Evolutionary conservation across 1,139 yeast species (phyloP).

Genomic region (Pichia sp.): DNA sequence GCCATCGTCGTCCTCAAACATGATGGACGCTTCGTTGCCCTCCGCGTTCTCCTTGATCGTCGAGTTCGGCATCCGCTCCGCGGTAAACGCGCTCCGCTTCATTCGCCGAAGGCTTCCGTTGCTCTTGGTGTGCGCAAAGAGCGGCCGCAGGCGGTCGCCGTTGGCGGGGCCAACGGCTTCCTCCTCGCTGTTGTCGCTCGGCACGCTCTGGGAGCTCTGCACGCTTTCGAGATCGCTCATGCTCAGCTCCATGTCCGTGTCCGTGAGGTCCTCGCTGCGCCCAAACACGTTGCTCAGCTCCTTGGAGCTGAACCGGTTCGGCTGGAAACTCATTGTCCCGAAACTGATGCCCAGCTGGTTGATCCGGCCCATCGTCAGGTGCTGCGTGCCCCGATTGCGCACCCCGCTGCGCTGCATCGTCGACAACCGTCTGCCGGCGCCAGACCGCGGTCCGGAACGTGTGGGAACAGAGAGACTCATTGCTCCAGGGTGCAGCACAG

Average conservation of each 20-base stretch:
- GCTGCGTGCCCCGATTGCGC: neutral
- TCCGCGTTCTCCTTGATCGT: slow-evolving; percentile 64
- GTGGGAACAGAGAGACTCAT: no score
- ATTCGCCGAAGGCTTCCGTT: slow-evolving; percentile 23
- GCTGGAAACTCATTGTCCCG: slow-evolving; percentile 13
- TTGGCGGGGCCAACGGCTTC: neutral
- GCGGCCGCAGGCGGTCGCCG: neutral
- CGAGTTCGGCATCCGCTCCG: slow-evolving; percentile 74
- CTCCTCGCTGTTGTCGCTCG: neutral
- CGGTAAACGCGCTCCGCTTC: slow-evolving; percentile 50
- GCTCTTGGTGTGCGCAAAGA: neutral
- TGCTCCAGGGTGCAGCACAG: no score
- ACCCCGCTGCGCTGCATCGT: neutral
- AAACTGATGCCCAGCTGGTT: slow-evolving; percentile 17
- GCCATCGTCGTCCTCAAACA: slow-evolving; percentile 33
- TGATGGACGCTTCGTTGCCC: slow-evolving; percentile 55
- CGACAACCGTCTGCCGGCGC: neutral
- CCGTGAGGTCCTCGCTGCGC: slow-evolving; percentile 56
- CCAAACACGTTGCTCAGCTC: slow-evolving; percentile 20
- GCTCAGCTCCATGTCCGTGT: slow-evolving; percentile 54
- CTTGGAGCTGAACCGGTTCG: slow-evolving; percentile 23
- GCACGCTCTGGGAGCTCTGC: neutral
- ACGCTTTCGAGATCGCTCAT: slow-evolving; percentile 9
- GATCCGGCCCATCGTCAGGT: slow-evolving; percentile 17
- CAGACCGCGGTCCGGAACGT: no score